Base-by-base conservation (phyloP, 2,329 filamentous ascomycete species). In the Ascochyta viciae-villosae region DNA sequence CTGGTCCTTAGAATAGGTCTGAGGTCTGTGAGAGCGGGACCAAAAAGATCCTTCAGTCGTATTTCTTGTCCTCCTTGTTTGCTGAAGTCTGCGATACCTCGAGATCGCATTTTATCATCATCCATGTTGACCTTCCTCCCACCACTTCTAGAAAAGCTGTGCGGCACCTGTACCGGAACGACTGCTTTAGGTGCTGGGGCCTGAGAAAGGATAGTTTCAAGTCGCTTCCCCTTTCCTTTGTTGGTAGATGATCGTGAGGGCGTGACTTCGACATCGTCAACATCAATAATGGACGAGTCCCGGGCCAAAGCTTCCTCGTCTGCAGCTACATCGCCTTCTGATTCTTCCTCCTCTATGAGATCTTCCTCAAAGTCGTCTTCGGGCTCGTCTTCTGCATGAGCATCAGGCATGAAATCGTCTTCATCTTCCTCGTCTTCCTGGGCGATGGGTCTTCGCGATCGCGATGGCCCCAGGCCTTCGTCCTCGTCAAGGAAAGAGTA, bases 1-100 rank as follows among this genome's bases (percentile, higher is more conserved):
- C 82, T 77, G 15, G 80, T 78, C 59, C 77, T 73, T 6, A 84
- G 54, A 4, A 82, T 70, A 9, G 80, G 76, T 16, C 76, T 70
- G n/a, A 83, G 64, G 55, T 86, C 83, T 16, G 81, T 77, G 13
- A 76, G 66, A 24, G 77, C 78, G 3, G 80, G 77, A 4, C 85
- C 84, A 70, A 83, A 85, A 1, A 81, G 75, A 48, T 80, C 72
- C 55, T 77, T 78, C 54, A 83, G 66, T 48, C 81, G 77, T n/a
- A 76, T 71, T 39, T 75, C 69, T 46, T 70, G 66, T 3, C 72
- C 71, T 23, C 70, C 70, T n/a, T 58, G 44, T 26, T 66, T 68
- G 27, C 63, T 65, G 59, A 70, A 74, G 22, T 75, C 71, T 1
- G 66, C 63, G 13, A 73, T 54, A 31, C 71, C 72, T 50, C 72